phyloP scores from a whole-genome alignment of 1,139 yeast species.

The Meyerozyma smithsonii region DNA sequence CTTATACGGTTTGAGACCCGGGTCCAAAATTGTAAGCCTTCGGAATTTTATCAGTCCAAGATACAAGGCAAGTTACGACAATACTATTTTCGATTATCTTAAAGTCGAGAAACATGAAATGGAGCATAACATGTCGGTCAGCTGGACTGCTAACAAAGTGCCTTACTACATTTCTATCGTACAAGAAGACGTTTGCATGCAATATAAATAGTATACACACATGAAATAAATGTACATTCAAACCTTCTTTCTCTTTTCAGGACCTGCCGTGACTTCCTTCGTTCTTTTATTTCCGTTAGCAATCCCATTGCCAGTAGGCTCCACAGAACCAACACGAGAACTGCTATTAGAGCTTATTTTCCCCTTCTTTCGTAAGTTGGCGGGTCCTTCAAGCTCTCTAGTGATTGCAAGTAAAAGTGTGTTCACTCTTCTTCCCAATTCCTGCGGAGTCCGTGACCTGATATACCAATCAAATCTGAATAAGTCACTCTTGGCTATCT shows the following conservation, averaged over 20 bases:
- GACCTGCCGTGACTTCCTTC: neutral
- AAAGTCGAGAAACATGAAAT: slow-evolving; percentile 62
- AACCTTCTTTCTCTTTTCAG: slow-evolving; percentile 1
- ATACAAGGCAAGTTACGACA: slow-evolving; percentile 50
- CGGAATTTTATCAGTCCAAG: slow-evolving; percentile 65
- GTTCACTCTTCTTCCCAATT: slow-evolving; percentile 73
- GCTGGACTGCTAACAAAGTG: slow-evolving; percentile 89
- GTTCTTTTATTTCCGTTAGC: neutral
- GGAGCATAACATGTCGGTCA: slow-evolving; percentile 64
- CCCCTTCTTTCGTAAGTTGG: slow-evolving; percentile 35
- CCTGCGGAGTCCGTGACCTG: slow-evolving; percentile 78
- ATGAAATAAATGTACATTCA: neutral
- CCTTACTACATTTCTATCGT: slow-evolving; percentile 77
- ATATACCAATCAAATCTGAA: slow-evolving; percentile 91
- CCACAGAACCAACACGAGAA: slow-evolving; percentile 32
- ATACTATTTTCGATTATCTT: slow-evolving; percentile 58
- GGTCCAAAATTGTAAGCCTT: slow-evolving; percentile 74
- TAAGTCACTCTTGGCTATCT: slow-evolving; percentile 64
- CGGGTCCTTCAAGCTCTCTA: slow-evolving; percentile 73
- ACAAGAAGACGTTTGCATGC: slow-evolving; percentile 20
- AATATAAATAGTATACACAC: neutral
- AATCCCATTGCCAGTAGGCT: slow-evolving; percentile 18
- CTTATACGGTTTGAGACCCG: slow-evolving; percentile 60
- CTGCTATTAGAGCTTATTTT: slow-evolving; percentile 22
- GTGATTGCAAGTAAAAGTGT: slow-evolving; percentile 76